A percentile compares a stretch with the other conserved stretches of the same genome.
Conservation (phyloP, 495 filamentous ascomycete genomes). For the Astrothelium subdiscretum region DNA sequence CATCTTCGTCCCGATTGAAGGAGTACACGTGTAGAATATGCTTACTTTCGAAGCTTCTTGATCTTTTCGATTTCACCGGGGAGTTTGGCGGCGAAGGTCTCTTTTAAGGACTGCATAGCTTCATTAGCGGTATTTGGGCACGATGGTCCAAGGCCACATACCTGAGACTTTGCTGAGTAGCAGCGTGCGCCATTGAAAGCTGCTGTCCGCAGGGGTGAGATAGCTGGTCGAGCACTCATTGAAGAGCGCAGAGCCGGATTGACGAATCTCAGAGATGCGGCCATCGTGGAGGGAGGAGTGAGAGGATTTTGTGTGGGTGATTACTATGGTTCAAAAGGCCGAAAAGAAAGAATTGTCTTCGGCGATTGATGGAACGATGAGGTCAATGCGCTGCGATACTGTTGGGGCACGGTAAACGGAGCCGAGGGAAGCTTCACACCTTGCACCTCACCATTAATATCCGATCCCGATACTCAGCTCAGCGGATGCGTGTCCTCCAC, state of each 20-base stretch:
- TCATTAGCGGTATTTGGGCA: slow-evolving; percentile 16
- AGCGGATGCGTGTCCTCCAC: background rate
- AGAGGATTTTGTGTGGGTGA: slow-evolving; percentile 14
- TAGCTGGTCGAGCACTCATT: slow-evolving; percentile 39
- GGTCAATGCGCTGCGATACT: background rate
- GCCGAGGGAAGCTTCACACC: background rate
- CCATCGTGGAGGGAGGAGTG: slow-evolving; percentile 44
- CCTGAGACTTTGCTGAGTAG: slow-evolving; percentile 85
- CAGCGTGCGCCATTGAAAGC: slow-evolving; percentile 72
- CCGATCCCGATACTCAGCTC: background rate
- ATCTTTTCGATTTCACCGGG: slow-evolving; percentile 97
- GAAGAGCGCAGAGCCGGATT: slow-evolving; percentile 64
- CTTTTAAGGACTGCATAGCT: slow-evolving; percentile 73
- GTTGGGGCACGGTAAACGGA: background rate
- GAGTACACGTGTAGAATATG: background rate
- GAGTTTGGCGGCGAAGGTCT: slow-evolving; percentile 91
- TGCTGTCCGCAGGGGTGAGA: slow-evolving; percentile 49
- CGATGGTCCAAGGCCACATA: slow-evolving; percentile 28
- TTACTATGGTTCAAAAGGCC: background rate
- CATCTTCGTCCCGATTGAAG: background rate
- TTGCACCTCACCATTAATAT: background rate
- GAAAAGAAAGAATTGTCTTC: background rate
- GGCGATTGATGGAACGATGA: background rate
- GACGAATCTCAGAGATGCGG: slow-evolving; percentile 66
- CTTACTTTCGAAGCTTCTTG: slow-evolving; percentile 92